phyloP scores from a whole-genome alignment of 768 basidiomycete genomes.

The Suillus plorans region DNA sequence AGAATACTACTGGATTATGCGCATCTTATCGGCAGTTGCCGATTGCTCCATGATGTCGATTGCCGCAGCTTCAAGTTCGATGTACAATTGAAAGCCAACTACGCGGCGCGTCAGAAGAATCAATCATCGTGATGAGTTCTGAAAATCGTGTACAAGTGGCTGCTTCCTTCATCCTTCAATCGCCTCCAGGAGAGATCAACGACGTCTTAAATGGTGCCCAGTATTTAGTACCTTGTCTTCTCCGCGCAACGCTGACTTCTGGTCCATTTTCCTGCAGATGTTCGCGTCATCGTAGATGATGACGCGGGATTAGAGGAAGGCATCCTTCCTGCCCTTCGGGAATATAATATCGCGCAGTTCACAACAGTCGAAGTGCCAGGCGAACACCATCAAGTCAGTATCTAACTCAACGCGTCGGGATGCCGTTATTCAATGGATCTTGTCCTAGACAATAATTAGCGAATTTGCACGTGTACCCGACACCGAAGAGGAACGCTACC shows the following conservation, averaged over 20 bases:
- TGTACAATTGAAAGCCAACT: background rate
- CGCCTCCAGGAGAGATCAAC: conserved; percentile 95
- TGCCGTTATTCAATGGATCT: conserved; percentile 6
- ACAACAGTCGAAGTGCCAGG: conserved; percentile 84
- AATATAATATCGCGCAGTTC: conserved; percentile 90
- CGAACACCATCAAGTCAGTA: conserved; percentile 68
- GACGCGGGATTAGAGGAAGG: conserved; percentile 81
- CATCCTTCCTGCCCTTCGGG: conserved; percentile 71
- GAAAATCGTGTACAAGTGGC: conserved; percentile 70
- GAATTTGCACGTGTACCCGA: conserved; percentile 56
- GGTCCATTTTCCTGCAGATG: conserved; percentile 52
- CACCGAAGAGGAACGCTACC: conserved; percentile 62
- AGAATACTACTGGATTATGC: background rate
- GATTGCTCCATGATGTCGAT: background rate
- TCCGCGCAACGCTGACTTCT: conserved; percentile 4
- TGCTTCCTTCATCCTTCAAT: conserved; percentile 79
- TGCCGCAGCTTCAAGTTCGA: background rate
- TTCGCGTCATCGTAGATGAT: conserved; percentile 85
- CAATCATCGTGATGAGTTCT: conserved; percentile 46
- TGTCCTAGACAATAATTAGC: conserved; percentile 77
- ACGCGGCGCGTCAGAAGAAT: background rate
- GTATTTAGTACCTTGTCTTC: conserved; percentile 7
- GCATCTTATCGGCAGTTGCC: conserved; percentile 1
- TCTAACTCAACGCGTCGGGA: background rate
- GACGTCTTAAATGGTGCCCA: conserved; percentile 85